A percentile compares a stretch with the other conserved stretches of the same genome.
phyloP scores from a whole-genome alignment of 768 basidiomycete genomes.

The Amanita pseudoporphyria region DNA sequence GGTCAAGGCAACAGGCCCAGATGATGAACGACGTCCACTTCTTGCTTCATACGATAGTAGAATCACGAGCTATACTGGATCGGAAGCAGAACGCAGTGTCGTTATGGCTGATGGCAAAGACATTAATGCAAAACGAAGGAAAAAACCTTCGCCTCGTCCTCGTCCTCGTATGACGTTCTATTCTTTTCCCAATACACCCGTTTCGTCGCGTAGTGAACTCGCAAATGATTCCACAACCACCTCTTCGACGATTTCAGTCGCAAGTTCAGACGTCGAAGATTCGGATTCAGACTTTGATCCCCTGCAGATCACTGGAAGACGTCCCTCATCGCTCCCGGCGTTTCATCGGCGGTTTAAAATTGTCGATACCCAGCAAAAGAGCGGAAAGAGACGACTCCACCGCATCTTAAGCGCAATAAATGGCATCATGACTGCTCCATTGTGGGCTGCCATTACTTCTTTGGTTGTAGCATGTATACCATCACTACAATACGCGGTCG shows the following conservation, averaged over 20 bases:
- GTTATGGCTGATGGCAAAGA: background rate
- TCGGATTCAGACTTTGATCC: constrained; percentile 13
- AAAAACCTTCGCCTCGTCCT: constrained; percentile 7
- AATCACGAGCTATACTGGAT: constrained; percentile 5
- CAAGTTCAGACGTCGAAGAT: constrained; percentile 16
- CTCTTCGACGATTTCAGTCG: constrained; percentile 13
- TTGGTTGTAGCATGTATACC: constrained; percentile 5
- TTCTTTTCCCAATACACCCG: constrained; percentile 57
- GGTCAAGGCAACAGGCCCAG: constrained; percentile 10
- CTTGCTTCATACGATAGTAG: constrained; percentile 17
- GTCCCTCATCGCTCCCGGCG: background rate
- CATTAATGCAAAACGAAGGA: constrained; percentile 2
- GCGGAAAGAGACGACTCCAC: background rate
- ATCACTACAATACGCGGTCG: background rate
- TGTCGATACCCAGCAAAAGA: background rate
- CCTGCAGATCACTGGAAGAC: background rate
- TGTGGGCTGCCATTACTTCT: constrained; percentile 1
- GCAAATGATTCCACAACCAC: constrained; percentile 15
- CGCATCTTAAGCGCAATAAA: background rate
- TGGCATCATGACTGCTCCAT: background rate
- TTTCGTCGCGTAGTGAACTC: constrained; percentile 27
- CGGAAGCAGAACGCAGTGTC: background rate
- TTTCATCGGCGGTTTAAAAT: background rate
- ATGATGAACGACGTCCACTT: constrained; percentile 27
- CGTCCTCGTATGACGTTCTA: constrained; percentile 35